Base-by-base conservation (phyloP, 495 filamentous ascomycete genomes). In the Aspergillus funiculosus region DNA sequence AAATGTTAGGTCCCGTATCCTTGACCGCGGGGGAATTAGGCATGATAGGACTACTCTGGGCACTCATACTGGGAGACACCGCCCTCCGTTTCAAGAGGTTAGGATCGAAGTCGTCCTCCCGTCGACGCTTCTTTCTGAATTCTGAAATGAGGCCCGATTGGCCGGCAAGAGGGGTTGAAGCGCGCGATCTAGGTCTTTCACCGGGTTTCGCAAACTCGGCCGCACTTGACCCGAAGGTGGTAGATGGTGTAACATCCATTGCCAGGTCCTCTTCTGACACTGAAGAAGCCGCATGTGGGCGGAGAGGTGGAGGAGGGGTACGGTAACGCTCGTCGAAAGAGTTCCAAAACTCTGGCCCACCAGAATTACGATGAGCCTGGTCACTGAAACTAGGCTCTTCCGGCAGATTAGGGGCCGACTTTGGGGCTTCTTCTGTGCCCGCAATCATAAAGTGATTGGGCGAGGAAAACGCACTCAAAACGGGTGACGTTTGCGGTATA, bases 41-140 rank as follows among this genome's bases (percentile, higher is more conserved):
- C 67, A 91, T 76, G n/a, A 92, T 76, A 0, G 90, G 90, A 43
- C 84, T 89, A 61, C 89, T 91, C 56, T 94, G 86, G 2, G 84
- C 85, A 57, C 89, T 94, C 75, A 95, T 80, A 11, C 92, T 87
- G 4, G 92, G 92, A 29, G 86, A 92, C 2, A 99, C 92, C 9
- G 92, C 92, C 24, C 92, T 79, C 14, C 92, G 78, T 66, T 99
- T 99, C 69, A 99, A 86, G 44, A 84, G 82, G 10, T 82, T 80
- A 6, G 86, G 82, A 59, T 97, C 90, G 46, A 95, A 86, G 51
- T 95, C 88, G 58, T 97, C 92, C 46, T 96, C 92, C 22, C 88
- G 77, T 29, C 87, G 76, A 13, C 90, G 81, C 60, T 95, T 94
- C 59, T 73, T 82, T 59, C 80, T 79, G 25, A 89, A 80, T 38